Percentiles rank a stretch among this genome's conserved stretches.
Evolutionary conservation across 345 rosid species (phyloP).

Genomic region (Lumnitzera racemosa): DNA sequence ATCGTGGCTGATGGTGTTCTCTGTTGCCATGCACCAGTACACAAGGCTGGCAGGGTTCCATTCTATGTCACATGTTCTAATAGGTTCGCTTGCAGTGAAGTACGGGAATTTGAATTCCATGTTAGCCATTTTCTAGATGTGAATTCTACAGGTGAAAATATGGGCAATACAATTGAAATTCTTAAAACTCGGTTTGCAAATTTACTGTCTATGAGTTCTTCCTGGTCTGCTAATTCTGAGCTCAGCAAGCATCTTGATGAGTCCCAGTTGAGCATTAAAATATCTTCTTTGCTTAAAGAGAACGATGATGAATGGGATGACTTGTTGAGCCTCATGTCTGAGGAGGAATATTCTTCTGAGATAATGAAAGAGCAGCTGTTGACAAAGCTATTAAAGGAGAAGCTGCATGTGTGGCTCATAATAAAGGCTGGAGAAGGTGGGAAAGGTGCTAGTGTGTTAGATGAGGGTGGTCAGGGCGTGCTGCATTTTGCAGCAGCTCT

Average conservation of each 20-base stretch:
- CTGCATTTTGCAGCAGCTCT: slow-evolving; percentile 93
- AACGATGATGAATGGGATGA: slow-evolving; percentile 52
- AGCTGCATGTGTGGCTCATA: slow-evolving; percentile 71
- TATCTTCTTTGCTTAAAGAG: slow-evolving; percentile 57
- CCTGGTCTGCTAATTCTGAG: slow-evolving; percentile 11
- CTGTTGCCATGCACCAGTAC: slow-evolving; percentile 56
- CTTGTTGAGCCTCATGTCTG: slow-evolving; percentile 31
- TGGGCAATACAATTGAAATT: slow-evolving; percentile 21
- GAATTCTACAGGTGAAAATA: slow-evolving; percentile 17
- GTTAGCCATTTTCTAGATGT: slow-evolving; percentile 21
- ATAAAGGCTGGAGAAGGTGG: slow-evolving; percentile 72
- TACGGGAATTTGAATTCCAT: slow-evolving; percentile 85
- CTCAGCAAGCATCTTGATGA: slow-evolving; percentile 20
- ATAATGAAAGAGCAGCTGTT: slow-evolving; percentile 41
- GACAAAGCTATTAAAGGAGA: slow-evolving; percentile 71
- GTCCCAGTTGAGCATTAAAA: slow-evolving; percentile 47
- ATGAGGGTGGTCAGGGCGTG: slow-evolving; percentile 87
- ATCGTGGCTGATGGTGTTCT: slow-evolving; percentile 76
- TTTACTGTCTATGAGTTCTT: slow-evolving; percentile 44
- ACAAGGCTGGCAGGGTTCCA: slow-evolving; percentile 72
- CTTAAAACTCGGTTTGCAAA: slow-evolving; percentile 56
- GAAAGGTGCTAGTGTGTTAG: slow-evolving; percentile 78
- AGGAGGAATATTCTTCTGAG: slow-evolving; percentile 30
- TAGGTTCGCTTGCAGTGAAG: slow-evolving; percentile 92
- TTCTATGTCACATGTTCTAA: slow-evolving; percentile 89